These are phyloP conservation scores for Penicillium canariense DNA, from an alignment of 495 filamentous ascomycete genomes.

Conservation along the genomic window DNA sequence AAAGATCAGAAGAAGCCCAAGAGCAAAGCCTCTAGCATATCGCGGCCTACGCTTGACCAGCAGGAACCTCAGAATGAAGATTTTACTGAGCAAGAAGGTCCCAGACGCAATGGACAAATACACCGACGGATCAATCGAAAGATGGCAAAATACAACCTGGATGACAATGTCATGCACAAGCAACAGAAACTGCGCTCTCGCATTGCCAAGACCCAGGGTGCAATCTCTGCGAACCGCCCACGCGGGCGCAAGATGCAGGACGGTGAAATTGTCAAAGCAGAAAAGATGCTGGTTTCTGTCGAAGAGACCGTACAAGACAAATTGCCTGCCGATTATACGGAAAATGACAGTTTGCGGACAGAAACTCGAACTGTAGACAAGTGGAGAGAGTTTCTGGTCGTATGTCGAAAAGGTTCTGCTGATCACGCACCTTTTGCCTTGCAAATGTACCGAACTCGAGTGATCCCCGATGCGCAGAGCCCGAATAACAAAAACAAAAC, in stretches of 20 bases:
- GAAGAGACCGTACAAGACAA: constrained; percentile 53
- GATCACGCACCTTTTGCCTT: constrained; percentile 57
- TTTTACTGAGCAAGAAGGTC: constrained; percentile 6
- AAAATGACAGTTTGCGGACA: constrained; percentile 62
- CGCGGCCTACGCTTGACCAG: constrained; percentile 26
- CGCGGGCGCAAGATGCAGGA: constrained; percentile 46
- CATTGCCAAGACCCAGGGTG: constrained; percentile 39
- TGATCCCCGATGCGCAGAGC: constrained; percentile 62
- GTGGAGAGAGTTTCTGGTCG: constrained; percentile 71
- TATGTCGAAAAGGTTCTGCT: constrained; percentile 57
- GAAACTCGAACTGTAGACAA: constrained; percentile 61
- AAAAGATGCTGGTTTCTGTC: constrained; percentile 70
- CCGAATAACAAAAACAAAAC: constrained; percentile 41
- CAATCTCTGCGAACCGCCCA: constrained; percentile 37
- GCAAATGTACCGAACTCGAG: constrained; percentile 68
- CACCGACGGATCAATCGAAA: constrained; percentile 25
- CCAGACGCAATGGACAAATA: constrained; percentile 5
- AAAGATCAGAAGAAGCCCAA: constrained; percentile 32
- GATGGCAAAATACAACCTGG: constrained; percentile 44
- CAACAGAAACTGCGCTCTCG: constrained; percentile 36
- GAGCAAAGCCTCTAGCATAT: constrained; percentile 24
- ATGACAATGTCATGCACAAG: constrained; percentile 42
- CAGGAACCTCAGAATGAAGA: constrained; percentile 38
- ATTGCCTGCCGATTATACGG: constrained; percentile 62
- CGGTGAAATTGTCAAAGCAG: constrained; percentile 70